These are phyloP conservation scores for Lasiodiplodia citricola DNA, from an alignment of 2,329 filamentous ascomycete genomes.

Conservation along the genomic window DNA sequence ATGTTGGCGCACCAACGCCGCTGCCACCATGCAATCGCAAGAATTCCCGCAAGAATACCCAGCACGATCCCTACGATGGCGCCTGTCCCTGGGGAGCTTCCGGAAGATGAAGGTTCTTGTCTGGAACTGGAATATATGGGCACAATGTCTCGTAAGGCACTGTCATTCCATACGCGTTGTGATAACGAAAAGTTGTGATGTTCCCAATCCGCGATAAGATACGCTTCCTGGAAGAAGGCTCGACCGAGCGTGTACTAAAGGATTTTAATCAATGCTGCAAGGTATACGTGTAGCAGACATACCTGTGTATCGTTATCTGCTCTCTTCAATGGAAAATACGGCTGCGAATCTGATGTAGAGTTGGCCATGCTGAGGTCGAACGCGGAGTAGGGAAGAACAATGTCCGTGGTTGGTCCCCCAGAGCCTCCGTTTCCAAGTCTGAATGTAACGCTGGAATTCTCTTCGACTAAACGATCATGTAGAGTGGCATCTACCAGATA, in stretches of 20 bases:
- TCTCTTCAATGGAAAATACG: background rate
- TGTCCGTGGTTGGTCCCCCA: background rate
- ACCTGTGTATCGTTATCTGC: background rate
- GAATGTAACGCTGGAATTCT: background rate
- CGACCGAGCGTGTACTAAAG: constrained; percentile 37
- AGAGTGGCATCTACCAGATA: background rate
- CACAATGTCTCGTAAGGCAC: background rate
- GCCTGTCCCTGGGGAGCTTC: background rate
- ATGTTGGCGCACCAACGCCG: background rate
- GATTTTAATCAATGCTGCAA: background rate
- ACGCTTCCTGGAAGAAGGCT: constrained; percentile 34
- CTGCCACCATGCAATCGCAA: background rate
- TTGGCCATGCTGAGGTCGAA: background rate
- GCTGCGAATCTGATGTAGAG: background rate
- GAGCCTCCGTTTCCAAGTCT: background rate
- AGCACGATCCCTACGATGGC: background rate
- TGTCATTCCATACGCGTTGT: background rate
- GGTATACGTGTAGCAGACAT: background rate
- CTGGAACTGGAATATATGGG: background rate
- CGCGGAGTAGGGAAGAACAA: background rate
- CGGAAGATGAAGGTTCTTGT: background rate
- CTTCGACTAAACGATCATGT: background rate
- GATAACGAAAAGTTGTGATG: constrained; percentile 43
- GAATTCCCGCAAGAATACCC: background rate
- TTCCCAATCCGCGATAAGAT: constrained; percentile 41